These are phyloP conservation scores for Hymenoscyphus occultus DNA, from an alignment of 2,329 filamentous ascomycete genomes.

Conservation along the genomic window DNA sequence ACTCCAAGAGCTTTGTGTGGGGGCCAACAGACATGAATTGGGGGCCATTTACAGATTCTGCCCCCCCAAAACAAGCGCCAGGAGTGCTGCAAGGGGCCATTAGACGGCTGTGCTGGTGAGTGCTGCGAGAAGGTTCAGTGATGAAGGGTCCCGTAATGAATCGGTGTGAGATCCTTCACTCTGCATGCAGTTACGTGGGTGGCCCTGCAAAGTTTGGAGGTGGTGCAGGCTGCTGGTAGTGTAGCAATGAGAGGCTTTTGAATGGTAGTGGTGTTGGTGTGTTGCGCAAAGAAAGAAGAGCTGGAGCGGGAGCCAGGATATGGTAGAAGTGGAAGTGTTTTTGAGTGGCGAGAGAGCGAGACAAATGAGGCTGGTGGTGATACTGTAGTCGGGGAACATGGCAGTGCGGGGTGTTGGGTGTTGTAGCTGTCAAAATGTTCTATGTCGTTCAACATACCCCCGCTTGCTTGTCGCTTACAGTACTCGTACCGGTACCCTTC, in stretches of 20 bases:
- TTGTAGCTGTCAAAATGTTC: neutral
- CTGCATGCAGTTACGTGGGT: slow-evolving; percentile 10
- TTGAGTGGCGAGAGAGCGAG: neutral
- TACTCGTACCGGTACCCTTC: neutral
- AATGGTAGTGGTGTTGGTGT: neutral
- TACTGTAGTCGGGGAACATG: neutral
- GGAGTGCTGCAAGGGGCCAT: slow-evolving; percentile 11
- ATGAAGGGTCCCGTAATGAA: slow-evolving; percentile 9
- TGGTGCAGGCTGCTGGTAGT: slow-evolving; percentile 3
- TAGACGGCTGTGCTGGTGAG: slow-evolving; percentile 9
- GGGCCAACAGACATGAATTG: slow-evolving; percentile 9
- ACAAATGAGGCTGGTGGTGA: neutral
- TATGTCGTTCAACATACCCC: neutral
- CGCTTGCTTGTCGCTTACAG: neutral
- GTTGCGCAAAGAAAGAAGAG: neutral
- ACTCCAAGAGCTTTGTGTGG: slow-evolving; percentile 9
- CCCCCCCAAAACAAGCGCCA: slow-evolving; percentile 16
- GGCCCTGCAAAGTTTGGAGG: neutral
- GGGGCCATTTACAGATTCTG: slow-evolving; percentile 6
- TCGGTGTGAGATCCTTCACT: slow-evolving; percentile 19
- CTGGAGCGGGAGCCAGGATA: neutral
- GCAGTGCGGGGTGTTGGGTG: slow-evolving; percentile 3
- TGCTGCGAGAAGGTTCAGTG: neutral
- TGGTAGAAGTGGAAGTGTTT: neutral
- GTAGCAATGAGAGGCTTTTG: neutral